phyloP scores from a whole-genome alignment of 352 stramenopile genomes.

The Phytopythium chamaehyphon region DNA sequence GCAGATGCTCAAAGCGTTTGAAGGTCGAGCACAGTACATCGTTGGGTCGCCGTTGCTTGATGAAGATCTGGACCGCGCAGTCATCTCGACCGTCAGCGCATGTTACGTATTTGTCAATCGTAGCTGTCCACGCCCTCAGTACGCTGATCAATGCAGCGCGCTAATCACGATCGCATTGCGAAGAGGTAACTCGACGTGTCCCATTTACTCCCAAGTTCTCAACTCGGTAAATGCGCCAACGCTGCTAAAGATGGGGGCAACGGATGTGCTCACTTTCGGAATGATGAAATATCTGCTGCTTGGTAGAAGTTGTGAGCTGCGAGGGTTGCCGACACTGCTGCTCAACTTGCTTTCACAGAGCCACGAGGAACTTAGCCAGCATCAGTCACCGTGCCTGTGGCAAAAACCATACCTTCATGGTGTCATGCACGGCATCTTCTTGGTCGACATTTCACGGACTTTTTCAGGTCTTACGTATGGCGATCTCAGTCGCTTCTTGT shows the following conservation, averaged over 20 bases:
- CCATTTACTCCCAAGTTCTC: conserved; percentile 79
- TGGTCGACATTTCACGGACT: conserved; percentile 73
- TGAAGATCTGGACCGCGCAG: conserved; percentile 61
- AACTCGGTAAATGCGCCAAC: conserved; percentile 56
- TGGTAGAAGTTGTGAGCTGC: conserved; percentile 59
- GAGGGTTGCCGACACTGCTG: conserved; percentile 60
- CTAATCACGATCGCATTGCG: conserved; percentile 75
- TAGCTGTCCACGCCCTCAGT: conserved; percentile 39
- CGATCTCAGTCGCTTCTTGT: conserved; percentile 75
- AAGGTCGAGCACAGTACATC: conserved; percentile 82
- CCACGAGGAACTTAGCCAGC: conserved; percentile 45
- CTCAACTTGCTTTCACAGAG: conserved; percentile 59
- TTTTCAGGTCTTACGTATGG: conserved; percentile 79
- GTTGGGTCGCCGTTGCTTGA: conserved; percentile 78
- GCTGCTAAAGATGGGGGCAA: conserved; percentile 73
- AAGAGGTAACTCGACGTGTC: conserved; percentile 58
- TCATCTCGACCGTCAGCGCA: conserved; percentile 43
- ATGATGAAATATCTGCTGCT: conserved; percentile 75
- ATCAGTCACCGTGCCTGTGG: conserved; percentile 56
- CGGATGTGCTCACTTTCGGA: conserved; percentile 61
- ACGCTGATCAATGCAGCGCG: conserved; percentile 64
- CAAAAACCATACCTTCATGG: conserved; percentile 67
- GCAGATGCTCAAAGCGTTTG: conserved; percentile 68
- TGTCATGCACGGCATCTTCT: conserved; percentile 66
- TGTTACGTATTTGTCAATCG: conserved; percentile 76